Conservation (phyloP, 2,329 filamentous ascomycete species). For the Rhexocercosporidium sp. region DNA sequence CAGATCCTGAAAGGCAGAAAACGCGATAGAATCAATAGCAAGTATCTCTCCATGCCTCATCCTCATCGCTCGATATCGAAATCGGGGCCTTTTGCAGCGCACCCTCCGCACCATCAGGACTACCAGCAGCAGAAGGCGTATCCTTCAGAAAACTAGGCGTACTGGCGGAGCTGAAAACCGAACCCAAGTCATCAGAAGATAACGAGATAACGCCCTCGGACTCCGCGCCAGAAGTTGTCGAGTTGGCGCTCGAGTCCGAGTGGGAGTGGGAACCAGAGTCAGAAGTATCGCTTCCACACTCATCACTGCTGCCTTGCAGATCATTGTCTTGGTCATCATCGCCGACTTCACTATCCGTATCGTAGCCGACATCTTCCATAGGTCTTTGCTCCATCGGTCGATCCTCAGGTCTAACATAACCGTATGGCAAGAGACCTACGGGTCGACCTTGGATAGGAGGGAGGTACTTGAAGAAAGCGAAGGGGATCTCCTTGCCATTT, state of each 20-base stretch:
- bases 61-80: neutral
- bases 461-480: constrained; percentile 20
- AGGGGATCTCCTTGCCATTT: neutral
- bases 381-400: constrained; percentile 4
- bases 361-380: constrained; percentile 23
- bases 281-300: neutral
- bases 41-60: neutral
- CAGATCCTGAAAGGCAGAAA: neutral
- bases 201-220: neutral
- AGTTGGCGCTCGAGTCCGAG: neutral
- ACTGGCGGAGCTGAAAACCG: neutral
- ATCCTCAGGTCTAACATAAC: constrained; percentile 30
- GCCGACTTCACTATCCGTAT: constrained; percentile 31
- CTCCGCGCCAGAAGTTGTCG: neutral
- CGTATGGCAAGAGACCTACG: constrained; percentile 29
- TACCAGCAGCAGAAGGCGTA: neutral
- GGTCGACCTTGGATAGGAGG: constrained; percentile 26
- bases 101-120: neutral
- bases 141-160: neutral
- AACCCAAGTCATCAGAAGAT: neutral
- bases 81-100: neutral
- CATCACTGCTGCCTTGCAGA: neutral
- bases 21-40: neutral
- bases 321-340: constrained; percentile 17
- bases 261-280: neutral